Evolutionary conservation across 179 eudicot species (phyloP), one percentile per base, ranked within the genome.

Genomic region (Monotropa hypopitys): DNA sequence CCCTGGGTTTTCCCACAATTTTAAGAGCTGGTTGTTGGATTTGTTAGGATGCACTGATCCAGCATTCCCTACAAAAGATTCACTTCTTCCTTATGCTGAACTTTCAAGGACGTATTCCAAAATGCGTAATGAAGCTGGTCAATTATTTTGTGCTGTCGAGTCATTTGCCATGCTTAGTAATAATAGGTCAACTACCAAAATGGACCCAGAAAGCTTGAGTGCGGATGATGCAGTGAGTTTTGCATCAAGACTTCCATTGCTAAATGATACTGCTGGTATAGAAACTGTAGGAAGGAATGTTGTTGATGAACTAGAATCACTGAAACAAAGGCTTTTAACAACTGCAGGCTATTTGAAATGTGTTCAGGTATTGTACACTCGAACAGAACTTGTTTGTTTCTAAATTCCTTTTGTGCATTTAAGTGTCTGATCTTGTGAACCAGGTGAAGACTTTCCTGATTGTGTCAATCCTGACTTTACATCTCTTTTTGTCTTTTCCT

Each of bases 271-370:
- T 59, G 76, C 75, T 7, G 89, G 80, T 40, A 89, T 77, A 63
- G 88, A 80, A 75, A 77, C 87, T 66, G 83, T 62, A 16, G 90
- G 78, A 23, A 85, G 82, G 68, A 81, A 74, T 57, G 77, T 80
- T 72, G 66, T 82, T 78, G 92, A 90, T 82, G 98, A 94, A 57
- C 82, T 88, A 56, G 97, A 94, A 87, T 88, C 92, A 7, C 81
- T 88, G 70, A 96, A 85, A 80, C 99, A 91, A 70, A 85, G 93
- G 62, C 90, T 96, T 82, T 77, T 90, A 85, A 82, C 94, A 28
- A 96, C 99, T 75, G 79, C 98, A 51, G 97, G 99, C 75, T 96
- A 96, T 83, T 82, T 96, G 74, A 96, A 94, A 86, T 94, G 99
- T 83, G 96, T 96, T 70, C 99, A 96, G 92, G 92, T 87, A 57